phyloP scores from a whole-genome alignment of 352 stramenopile genomes.

The Elongisporangium prolatum region DNA sequence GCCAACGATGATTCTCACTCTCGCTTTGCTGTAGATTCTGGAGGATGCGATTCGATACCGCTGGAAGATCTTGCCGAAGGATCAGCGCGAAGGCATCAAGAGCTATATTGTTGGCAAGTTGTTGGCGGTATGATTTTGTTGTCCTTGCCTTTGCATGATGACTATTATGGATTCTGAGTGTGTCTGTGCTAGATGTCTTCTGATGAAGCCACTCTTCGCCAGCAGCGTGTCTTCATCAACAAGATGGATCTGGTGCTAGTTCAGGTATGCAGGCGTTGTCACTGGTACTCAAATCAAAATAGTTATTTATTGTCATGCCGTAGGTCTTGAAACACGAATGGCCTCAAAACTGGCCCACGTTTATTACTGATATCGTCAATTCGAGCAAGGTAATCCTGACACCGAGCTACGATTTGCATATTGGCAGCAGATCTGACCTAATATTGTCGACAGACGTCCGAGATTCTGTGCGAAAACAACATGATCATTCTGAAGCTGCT shows the following conservation, averaged over 20 bases:
- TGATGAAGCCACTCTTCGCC: slow-evolving; percentile 83
- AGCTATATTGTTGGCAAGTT: slow-evolving; percentile 98
- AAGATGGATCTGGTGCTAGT: slow-evolving; percentile 97
- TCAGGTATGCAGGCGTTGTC: slow-evolving; percentile 23
- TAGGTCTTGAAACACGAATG: slow-evolving; percentile 99
- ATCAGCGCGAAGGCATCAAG: slow-evolving; percentile 98
- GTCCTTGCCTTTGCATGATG: neutral
- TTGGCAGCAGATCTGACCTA: neutral
- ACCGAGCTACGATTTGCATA: slow-evolving; percentile 10
- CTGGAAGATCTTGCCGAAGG: slow-evolving; percentile 95
- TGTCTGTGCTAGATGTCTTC: slow-evolving; percentile 68
- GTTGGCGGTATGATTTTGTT: slow-evolving; percentile 62
- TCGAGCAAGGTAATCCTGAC: slow-evolving; percentile 78
- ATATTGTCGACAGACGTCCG: slow-evolving; percentile 74
- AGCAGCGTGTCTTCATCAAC: slow-evolving; percentile 92
- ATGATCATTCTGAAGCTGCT: slow-evolving; percentile 99
- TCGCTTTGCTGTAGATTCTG: slow-evolving; percentile 80
- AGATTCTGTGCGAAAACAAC: slow-evolving; percentile 99
- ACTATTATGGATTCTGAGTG: neutral
- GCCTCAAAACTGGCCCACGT: slow-evolving; percentile 99
- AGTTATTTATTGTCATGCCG: slow-evolving; percentile 26
- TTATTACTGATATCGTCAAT: slow-evolving; percentile 96
- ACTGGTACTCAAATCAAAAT: too few relatives aligned
- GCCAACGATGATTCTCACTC: neutral
- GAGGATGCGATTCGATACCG: slow-evolving; percentile 97